A percentile compares a stretch with the other conserved stretches of the same genome.
Conservation (phyloP, 1,139 yeast species). For the Magnusiomyces magnusii region DNA sequence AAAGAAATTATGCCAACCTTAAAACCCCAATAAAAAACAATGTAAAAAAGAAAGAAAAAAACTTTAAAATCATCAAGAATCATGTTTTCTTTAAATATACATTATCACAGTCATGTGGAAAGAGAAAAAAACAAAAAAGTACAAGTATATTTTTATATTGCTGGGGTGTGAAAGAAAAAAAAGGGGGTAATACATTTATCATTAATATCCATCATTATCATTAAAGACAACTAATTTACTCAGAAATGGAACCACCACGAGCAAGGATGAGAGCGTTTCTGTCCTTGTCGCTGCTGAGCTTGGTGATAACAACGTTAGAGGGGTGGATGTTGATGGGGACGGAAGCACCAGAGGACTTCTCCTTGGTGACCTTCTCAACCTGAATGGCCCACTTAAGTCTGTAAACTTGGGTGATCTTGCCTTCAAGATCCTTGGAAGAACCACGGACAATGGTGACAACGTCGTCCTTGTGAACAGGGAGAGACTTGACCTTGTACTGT, state of each 20-base stretch:
- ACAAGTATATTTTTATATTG: constrained; percentile 1
- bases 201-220: constrained; percentile 1
- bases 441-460: constrained; percentile 97
- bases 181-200: constrained; percentile 1
- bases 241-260: constrained; percentile 61
- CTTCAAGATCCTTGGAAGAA: constrained; percentile 99
- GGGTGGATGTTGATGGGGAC: constrained; percentile 98
- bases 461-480: constrained; percentile 99
- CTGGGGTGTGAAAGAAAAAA: neutral
- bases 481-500: constrained; percentile 91
- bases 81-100: too few relatives aligned
- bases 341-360: constrained; percentile 97
- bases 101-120: neutral
- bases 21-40: neutral
- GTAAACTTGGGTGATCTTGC: constrained; percentile 97
- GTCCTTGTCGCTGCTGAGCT: constrained; percentile 97
- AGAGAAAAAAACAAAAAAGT: neutral
- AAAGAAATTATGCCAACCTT: too few relatives aligned
- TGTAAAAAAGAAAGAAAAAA: too few relatives aligned
- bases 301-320: constrained; percentile 98
- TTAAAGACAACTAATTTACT: constrained; percentile 4
- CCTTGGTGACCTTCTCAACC: constrained; percentile 96
- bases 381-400: constrained; percentile 97
- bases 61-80: too few relatives aligned
- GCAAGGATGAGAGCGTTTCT: constrained; percentile 95